These are phyloP conservation scores for Phytomonas francai DNA, from an alignment of 208 protist species.

Conservation along the genomic window DNA sequence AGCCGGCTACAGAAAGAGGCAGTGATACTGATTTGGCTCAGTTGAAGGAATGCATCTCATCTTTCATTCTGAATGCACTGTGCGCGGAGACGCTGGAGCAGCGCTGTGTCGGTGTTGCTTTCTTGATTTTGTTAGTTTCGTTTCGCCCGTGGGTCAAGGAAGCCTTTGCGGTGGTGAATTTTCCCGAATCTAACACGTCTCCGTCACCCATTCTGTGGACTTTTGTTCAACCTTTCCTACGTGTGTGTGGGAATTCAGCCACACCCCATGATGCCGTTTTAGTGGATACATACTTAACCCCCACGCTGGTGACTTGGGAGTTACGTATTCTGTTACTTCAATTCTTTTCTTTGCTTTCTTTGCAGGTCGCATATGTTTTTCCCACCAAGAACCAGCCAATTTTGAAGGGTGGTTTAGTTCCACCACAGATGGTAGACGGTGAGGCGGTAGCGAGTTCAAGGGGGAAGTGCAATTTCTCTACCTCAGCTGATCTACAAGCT, in stretches of 20 bases:
- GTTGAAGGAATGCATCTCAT: not conserved
- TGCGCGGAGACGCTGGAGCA: not conserved
- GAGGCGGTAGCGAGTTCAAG: not conserved
- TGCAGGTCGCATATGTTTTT: slow-evolving; percentile 1
- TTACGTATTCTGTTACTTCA: slow-evolving; percentile 14
- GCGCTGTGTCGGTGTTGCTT: slow-evolving; percentile 6
- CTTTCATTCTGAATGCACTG: not conserved
- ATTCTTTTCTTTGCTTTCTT: slow-evolving; percentile 10
- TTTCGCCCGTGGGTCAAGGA: not conserved
- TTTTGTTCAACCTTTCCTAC: not conserved
- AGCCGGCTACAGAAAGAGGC: not conserved
- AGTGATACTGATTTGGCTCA: not conserved
- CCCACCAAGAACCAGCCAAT: not conserved
- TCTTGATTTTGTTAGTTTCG: slow-evolving; percentile 4
- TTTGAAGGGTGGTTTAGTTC: not conserved
- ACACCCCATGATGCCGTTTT: not conserved
- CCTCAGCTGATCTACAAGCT: not conserved
- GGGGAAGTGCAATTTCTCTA: not conserved
- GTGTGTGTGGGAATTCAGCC: not conserved
- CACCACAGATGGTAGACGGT: too few species aligned
- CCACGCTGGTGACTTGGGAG: slow-evolving; percentile 21
- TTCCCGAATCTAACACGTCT: not conserved
- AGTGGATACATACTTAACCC: not conserved
- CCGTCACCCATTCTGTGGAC: not conserved
- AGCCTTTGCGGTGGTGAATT: not conserved